Base-by-base conservation (phyloP, 2,329 filamentous ascomycete species). In the Diplocarpon rosae region DNA sequence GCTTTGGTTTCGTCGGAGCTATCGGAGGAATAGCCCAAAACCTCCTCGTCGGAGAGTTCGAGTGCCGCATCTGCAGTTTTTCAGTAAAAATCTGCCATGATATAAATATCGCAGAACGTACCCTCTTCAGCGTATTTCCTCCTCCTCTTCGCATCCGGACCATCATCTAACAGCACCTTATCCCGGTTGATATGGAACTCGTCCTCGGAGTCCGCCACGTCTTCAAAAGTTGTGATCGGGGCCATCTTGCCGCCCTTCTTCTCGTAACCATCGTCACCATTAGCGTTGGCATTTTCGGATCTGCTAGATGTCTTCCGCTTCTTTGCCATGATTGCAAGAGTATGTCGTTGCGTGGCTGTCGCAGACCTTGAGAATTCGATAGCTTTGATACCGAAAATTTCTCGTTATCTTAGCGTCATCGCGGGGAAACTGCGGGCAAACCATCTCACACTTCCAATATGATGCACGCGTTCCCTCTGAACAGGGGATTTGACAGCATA, bases 151-250 rank as follows among this genome's bases (percentile, higher is more conserved):
- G 80, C 79, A 32, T 78, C 75, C 12, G 83, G 85, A 29, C 74
- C 83, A 54, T 95, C 87, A 27, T 94, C 86, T 31, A 98, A 73
- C 58, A 90, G 66, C 51, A 98, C 80, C 60, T 85, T 83, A 65
- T 98, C 92, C 52, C 84, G 78, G 52, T 89, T 83, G 48, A 89
- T 71, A 58, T 90, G 86, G 63, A 95, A 94, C 62, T 95, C 87
- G 63, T 98, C 92, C 63, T 95, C 87, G 1, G 88, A 93, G 62
- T 95, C 83, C 53, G 89, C 86, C 56, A 98, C 82, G 65, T 94
- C 87, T 64, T 90, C 80, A 63, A 75, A 90, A 2, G 76, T 80
- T 2, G 52, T 55, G 12, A 58, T 56, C 14, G 54, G 49, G 4
- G 43, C 49, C 14, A 58, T 45, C 39, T 52, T 57, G 4, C 54